Conservation (phyloP, 768 basidiomycete genomes). For the Hemileccinum impolitum region DNA sequence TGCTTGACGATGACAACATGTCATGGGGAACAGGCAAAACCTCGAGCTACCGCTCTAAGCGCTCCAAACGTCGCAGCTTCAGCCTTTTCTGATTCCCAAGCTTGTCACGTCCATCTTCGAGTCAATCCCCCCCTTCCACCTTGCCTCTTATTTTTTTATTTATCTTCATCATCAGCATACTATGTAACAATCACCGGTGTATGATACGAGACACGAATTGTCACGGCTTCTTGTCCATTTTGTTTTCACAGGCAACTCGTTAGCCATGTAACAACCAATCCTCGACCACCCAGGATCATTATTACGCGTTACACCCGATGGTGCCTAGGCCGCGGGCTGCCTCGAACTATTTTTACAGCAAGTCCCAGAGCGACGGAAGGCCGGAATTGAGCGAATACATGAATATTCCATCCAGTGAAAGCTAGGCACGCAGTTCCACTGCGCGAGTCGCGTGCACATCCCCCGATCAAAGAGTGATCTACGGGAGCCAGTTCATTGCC, state of each 20-base stretch:
- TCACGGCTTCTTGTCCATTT: not conserved
- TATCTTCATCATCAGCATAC: conserved; percentile 1
- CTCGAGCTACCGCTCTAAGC: conserved; percentile 1
- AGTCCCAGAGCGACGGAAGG: not conserved
- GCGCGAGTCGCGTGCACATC: not conserved
- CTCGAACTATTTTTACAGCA: conserved; percentile 6
- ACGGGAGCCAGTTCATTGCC: too few relatives aligned
- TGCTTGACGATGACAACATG: conserved; percentile 31
- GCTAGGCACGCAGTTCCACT: not conserved
- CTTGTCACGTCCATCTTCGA: not conserved
- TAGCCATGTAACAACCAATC: not conserved
- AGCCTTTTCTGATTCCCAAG: conserved; percentile 8
- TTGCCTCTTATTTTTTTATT: not conserved
- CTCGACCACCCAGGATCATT: not conserved
- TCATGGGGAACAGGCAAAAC: conserved; percentile 17
- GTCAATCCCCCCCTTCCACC: not conserved
- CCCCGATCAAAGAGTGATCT: not conserved
- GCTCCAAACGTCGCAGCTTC: conserved; percentile 5
- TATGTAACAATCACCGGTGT: conserved; percentile 9
- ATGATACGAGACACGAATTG: conserved; percentile 7
- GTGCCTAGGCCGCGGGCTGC: not conserved
- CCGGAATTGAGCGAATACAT: not conserved
- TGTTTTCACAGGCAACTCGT: too few relatives aligned
- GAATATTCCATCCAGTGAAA: not conserved
- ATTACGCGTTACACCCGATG: not conserved